Percentiles rank a stretch among this genome's conserved stretches.
Conservation (phyloP, 169 alveolate genomes). For the Perkinsus olseni region DNA sequence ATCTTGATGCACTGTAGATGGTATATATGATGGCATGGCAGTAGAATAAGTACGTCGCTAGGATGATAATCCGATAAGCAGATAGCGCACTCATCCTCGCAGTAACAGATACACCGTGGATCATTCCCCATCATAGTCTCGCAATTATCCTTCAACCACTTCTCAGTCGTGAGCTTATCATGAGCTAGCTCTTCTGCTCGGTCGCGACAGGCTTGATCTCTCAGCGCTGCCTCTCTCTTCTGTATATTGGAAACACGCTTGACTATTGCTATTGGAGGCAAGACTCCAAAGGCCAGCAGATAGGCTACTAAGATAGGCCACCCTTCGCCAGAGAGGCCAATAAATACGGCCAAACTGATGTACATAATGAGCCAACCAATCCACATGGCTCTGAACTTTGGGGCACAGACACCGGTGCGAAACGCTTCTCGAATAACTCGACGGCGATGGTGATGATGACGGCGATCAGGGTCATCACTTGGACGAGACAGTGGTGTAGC, state of each 20-base stretch:
- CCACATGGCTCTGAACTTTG: not conserved
- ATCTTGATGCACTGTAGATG: not conserved
- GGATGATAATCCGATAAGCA: not conserved
- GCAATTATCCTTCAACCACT: not conserved
- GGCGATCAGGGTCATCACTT: not conserved
- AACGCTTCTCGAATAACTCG: not conserved
- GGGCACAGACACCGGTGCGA: not conserved
- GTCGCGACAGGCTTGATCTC: not conserved
- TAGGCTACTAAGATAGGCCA: not conserved
- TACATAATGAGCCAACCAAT: not conserved
- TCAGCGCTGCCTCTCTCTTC: not conserved
- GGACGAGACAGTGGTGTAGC: not conserved
- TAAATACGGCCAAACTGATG: not conserved
- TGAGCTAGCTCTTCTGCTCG: not conserved
- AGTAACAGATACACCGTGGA: not conserved
- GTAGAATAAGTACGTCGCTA: not conserved
- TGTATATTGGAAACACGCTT: not conserved
- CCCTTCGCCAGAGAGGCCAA: not conserved
- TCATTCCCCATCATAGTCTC: not conserved
- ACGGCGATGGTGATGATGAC: not conserved
- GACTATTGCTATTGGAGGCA: not conserved
- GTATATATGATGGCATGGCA: not conserved
- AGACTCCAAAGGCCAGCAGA: not conserved
- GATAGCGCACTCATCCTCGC: not conserved
- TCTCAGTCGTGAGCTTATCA: not conserved